Base-by-base conservation (phyloP, 768 basidiomycete species). In the Cystofilobasidium capitatum region DNA sequence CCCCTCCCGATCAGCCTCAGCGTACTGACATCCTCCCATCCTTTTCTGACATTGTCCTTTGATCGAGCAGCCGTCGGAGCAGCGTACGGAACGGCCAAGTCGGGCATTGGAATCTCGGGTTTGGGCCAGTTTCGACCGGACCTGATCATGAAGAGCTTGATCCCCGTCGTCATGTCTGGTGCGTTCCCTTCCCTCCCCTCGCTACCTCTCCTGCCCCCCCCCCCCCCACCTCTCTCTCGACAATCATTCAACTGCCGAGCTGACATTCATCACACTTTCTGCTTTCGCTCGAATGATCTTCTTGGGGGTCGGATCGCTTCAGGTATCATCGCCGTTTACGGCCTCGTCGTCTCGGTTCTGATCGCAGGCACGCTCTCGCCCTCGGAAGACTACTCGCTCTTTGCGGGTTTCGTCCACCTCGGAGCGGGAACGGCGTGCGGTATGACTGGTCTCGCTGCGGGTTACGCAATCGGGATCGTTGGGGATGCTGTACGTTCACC, bases 31-130 rank as follows among this genome's bases (percentile, higher is more conserved):
- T 47, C 22, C 42, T 54, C 26, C 54, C 20, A 16, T 6, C 33
- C 26, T 3, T 37, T 35, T 2, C 44, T 10, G 31, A 24, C 35
- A 64, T 26, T 42, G 36, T 17, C 29, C 17, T 54, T 9, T 33
- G 20, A n/a, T 47, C 29, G n/a, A 58, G 70, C 75, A 89, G 93
- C 94, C 67, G 80, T 93, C 45, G 96, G 94, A 69, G 94, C 96
- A 70, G 93, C 96, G 3, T 90, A 89, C 77, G 94, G 94, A 36
- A 99, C 94, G 0, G 86, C 92, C 33, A 99, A 99, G 78, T 84
- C 94, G 42, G 96, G 96, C 20, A 96, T 99, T 72, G 93, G 93
- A 29, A 97, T 98, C 74, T 86, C 96, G 65, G 94, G 96, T 33
- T 80, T 98, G 66, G 93, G 92, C 63, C 85, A 86, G 58, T 93